These are phyloP conservation scores for Stachybotrys echinatus DNA, from an alignment of 2,329 filamentous ascomycete genomes.

Conservation along the genomic window DNA sequence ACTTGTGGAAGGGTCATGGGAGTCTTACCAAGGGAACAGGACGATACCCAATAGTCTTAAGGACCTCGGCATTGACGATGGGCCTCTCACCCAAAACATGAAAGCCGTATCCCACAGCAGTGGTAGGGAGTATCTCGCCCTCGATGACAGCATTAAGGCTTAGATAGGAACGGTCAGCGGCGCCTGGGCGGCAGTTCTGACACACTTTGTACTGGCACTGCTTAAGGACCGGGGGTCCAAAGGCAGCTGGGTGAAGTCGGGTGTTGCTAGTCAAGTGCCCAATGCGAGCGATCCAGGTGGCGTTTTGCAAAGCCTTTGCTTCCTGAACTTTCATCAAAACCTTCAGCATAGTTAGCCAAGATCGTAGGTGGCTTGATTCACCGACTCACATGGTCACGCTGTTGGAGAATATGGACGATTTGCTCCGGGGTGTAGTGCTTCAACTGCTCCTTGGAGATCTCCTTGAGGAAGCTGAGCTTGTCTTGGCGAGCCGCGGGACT, in stretches of 20 bases:
- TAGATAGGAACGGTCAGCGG: conserved; percentile 38
- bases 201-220: conserved; percentile 50
- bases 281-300: conserved; percentile 7
- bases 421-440: conserved; percentile 41
- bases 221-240: conserved; percentile 10
- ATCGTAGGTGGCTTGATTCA: not conserved
- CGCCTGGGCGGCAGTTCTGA: conserved; percentile 39
- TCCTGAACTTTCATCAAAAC: conserved; percentile 24
- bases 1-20: too few species aligned
- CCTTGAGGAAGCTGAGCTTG: conserved; percentile 38
- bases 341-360: conserved; percentile 13
- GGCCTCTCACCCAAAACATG: conserved; percentile 37
- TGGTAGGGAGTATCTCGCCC: conserved; percentile 44
- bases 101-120: conserved; percentile 48
- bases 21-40: conserved; percentile 29
- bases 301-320: conserved; percentile 17
- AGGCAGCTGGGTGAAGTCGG: not conserved
- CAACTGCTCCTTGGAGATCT: conserved; percentile 36
- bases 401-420: conserved; percentile 39
- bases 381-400: conserved; percentile 42
- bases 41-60: conserved; percentile 35
- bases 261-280: not conserved
- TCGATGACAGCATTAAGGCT: conserved; percentile 44
- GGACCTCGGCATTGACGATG: conserved; percentile 28
- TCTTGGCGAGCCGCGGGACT: conserved; percentile 36